Base-by-base conservation (phyloP, 2,329 filamentous ascomycete species). In the Colletotrichum somersetense region DNA sequence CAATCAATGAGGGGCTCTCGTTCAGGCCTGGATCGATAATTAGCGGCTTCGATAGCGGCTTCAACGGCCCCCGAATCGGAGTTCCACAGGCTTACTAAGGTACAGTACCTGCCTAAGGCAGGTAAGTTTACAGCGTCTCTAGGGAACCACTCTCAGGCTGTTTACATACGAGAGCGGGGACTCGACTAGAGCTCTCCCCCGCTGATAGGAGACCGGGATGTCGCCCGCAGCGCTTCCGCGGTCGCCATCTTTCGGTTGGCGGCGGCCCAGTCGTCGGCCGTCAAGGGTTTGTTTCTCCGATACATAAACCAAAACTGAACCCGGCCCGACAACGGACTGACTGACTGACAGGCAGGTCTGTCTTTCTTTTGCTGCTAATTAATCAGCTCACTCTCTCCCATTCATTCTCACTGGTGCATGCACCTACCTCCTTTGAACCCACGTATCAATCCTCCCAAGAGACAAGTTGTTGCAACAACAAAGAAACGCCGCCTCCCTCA, bases 151-250 rank as follows among this genome's bases (percentile, higher is more conserved):
- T 26, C 61, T 38, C 55, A 35, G 33, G 33, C 35, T 44, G 30
- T 30, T 30, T 30, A 30, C 30, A 30, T 18, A 26, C 18, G 20
- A n/a, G 61, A 18, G 16, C 4, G 38, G 20, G 46, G 67, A 35
- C 35, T 53, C 30, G 30, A 30, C 30, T n/a, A n/a, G n/a, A n/a
- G n/a, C n/a, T 30, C 30, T 4, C 30, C 30, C 55, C 67, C 67
- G 46, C 62, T 66, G 55, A 67, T 59, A 55, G 69, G 46, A 35
- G 23, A 38, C 59, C 53, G 30, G 69, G 69, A 69, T 48, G 66
- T 64, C 69, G 56, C 30, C 66, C 69, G 66, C 70, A 50, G 70
- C 52, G 70, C 59, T 72, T 70, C 70, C 70, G 70, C 70, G 23
- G 59, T 56, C 56, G 56, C 57, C 35, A 62, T 58, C 26, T 53